Evolutionary conservation across 805 yeast genomes (phyloP).

Genomic region (Starmera pachycereana): DNA sequence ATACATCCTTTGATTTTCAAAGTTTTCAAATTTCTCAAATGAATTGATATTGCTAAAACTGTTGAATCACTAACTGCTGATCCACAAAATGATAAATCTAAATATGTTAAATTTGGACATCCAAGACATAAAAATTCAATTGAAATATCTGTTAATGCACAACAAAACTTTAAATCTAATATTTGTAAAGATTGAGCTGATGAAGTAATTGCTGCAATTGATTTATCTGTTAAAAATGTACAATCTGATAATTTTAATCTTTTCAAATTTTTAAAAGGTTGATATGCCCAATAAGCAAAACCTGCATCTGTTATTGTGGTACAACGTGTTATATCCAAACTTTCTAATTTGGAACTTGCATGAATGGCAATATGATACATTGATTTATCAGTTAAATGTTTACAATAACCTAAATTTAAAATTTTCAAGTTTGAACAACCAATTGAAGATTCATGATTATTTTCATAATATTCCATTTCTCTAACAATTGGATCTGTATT

Average conservation of each 20-base stretch:
- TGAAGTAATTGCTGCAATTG: conserved; percentile 50
- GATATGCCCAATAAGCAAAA: conserved; percentile 53
- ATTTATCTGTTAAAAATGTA: conserved; percentile 58
- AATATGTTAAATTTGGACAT: conserved; percentile 41
- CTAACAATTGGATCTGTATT: conserved; percentile 11
- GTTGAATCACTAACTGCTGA: conserved; percentile 71
- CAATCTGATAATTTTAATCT: conserved; percentile 57
- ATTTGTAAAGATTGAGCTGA: conserved; percentile 48
- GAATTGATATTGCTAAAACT: conserved; percentile 45
- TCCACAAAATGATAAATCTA: conserved; percentile 68
- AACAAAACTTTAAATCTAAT: conserved; percentile 62
- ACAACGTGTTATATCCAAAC: conserved; percentile 60
- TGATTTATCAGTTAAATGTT: conserved; percentile 58
- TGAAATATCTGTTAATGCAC: conserved; percentile 61
- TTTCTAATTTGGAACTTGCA: conserved; percentile 44
- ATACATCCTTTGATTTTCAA: conserved; percentile 59
- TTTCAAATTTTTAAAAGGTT: conserved; percentile 42
- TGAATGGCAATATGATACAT: conserved; percentile 53
- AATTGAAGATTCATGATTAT: conserved; percentile 10
- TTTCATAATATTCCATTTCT: conserved; percentile 19
- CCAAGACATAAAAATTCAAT: conserved; percentile 57
- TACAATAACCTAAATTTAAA: conserved; percentile 62
- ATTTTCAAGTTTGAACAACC: conserved; percentile 53
- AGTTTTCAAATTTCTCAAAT: conserved; percentile 36
- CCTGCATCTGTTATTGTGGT: conserved; percentile 73